Base-by-base conservation (phyloP, 2,329 filamentous ascomycete genomes). In the Cladosporium sp. region DNA sequence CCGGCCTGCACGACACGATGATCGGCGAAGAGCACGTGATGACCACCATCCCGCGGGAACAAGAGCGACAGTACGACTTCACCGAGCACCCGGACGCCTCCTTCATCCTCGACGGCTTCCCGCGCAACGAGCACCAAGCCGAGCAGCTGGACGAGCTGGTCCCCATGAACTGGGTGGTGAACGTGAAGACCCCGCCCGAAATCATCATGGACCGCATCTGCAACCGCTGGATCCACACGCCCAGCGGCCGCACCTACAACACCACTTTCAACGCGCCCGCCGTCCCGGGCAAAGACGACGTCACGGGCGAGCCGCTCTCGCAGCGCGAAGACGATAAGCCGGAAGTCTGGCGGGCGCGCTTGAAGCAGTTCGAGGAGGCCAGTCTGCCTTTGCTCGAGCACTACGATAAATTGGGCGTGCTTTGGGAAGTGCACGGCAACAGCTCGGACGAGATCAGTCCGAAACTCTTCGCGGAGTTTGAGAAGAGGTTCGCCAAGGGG, bases 71-170 rank as follows among this genome's bases (percentile, higher is more conserved):
- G 27, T 77, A 73, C 64, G 68, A 66, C 24, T 76, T 73, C 62
- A 73, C 84, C 43, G 80, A 93, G 37, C 79, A 86, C 56, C 87
- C 90, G 0, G 75, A 82, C 1, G 89, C 90, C 7, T 96, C 90
- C 1, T 97, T 96, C 69, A 87, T 99, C 57, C 85, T 99, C 47
- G 93, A 99, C 67, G 93, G 93, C 13, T 99, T 97, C 70, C 93
- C 93, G 2, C 86, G 93, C 58, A 99, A 89, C 6, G 86, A 88
- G 1, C 66, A 75, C 3, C 93, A 99, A 71, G 93, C 91, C 22
- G 69, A 73, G 37, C 84, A 84, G 51, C 80, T 97, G 42, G 90
- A 95, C 66, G 73, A 75, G 40, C 78, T 96, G 29, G 81, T 97
- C 27, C 90, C 92, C n/a, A 91, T 99, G 68, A 99, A 99, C 70